Base-by-base conservation (phyloP, 2,329 filamentous ascomycete genomes). In the Ascochyta pisi region DNA sequence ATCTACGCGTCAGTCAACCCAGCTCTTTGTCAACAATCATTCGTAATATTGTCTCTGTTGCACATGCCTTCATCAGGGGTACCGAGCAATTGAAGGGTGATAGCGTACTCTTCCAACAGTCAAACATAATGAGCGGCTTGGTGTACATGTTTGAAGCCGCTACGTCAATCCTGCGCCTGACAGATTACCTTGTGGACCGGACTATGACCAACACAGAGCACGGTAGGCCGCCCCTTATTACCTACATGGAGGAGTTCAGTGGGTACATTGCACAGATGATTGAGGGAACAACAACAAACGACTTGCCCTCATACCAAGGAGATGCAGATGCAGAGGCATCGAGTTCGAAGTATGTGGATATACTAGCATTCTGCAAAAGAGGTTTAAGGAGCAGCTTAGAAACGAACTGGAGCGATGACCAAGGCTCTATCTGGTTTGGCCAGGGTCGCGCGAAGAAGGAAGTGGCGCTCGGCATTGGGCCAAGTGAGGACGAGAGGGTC, bases 111-210 rank as follows among this genome's bases (percentile, higher is more conserved):
- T 69, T 82, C 15, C 68, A 74, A 44, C 73, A 79, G 16, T 62
- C 80, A 1, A 59, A 71, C 5, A 67, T 78, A 2, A 64, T 83
- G 3, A 61, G 74, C 22, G 76, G 75, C 12, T 50, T 81, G 7
- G 60, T 68, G 1, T 64, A 74, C 0, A 75, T 80, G 51, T 65
- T 82, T 24, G 68, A 78, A 7, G 75, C 77, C 52, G 73, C 81
- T 13, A 73, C 65, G 0, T 74, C 77, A 3, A 69, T 75, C 1
- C 55, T 83, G 1, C 70, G 76, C 1, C 60, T 79, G 1, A 54
- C 84, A 0, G 79, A 83, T 47, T 84, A 84, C 58, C 71, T 84
- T 26, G 67, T 77, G 29, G 64, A 73, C 24, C 76, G 73, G 64
- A 61, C 49, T 24, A 34, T 39, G 1, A 24, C 6, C 58, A 61